Conservation (phyloP, 1,139 yeast species). For the Wickerhamomyces sp. region DNA sequence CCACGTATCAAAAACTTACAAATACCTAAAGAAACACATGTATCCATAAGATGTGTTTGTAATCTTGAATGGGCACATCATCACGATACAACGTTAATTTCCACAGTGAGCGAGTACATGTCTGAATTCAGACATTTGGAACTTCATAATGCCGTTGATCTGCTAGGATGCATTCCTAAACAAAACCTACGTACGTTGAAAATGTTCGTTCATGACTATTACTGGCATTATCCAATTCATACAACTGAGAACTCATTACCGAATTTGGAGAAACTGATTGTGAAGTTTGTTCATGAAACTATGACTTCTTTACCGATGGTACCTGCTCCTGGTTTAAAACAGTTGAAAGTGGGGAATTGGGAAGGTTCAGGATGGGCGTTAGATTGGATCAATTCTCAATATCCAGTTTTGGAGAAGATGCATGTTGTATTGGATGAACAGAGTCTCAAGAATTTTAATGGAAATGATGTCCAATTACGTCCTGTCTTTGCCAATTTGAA, state of each 20-base stretch:
- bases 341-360: neutral
- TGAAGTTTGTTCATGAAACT: neutral
- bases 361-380: neutral
- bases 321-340: neutral
- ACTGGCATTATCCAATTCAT: slow-evolving; percentile 1
- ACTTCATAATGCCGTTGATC: neutral
- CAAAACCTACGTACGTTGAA: neutral
- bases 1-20: neutral
- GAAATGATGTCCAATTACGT: neutral
- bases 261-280: neutral
- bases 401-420: neutral
- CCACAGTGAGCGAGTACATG: neutral
- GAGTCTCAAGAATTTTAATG: neutral
- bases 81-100: slow-evolving; percentile 1
- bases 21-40: neutral
- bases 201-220: neutral
- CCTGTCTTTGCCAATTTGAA: neutral
- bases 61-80: slow-evolving; percentile 1
- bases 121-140: neutral
- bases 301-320: neutral
- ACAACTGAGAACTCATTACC: neutral
- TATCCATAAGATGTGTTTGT: neutral
- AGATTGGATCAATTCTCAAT: neutral
- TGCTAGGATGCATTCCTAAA: neutral
- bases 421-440: neutral